These are phyloP conservation scores for Stagonosporopsis rhizophila DNA, from an alignment of 2,329 filamentous ascomycete genomes.

Conservation along the genomic window DNA sequence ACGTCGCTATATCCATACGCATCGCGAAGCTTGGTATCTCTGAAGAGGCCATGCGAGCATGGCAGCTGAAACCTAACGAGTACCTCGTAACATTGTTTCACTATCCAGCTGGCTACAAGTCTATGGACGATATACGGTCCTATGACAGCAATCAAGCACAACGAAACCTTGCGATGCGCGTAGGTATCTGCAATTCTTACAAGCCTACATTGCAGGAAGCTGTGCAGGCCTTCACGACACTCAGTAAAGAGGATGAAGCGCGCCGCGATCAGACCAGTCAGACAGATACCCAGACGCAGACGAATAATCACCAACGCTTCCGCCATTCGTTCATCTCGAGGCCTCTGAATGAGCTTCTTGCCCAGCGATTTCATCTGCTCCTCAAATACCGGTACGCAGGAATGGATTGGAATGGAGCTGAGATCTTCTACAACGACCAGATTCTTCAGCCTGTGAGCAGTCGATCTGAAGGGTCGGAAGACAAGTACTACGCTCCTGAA, in stretches of 20 bases:
- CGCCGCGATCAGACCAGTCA: constrained; percentile 31
- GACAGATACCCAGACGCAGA: constrained; percentile 24
- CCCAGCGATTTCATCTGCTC: constrained; percentile 68
- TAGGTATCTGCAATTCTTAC: constrained; percentile 74
- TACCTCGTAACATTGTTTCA: constrained; percentile 78
- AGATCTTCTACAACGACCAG: constrained; percentile 61
- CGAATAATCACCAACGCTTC: constrained; percentile 48
- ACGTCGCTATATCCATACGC: constrained; percentile 72
- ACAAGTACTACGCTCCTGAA: constrained; percentile 50
- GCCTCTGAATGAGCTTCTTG: constrained; percentile 73
- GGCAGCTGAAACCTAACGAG: constrained; percentile 71
- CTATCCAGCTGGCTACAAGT: constrained; percentile 68
- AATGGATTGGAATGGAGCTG: constrained; percentile 73
- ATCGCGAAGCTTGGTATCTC: constrained; percentile 75
- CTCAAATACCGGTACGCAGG: constrained; percentile 64
- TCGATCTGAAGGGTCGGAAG: constrained; percentile 43
- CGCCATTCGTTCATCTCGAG: constrained; percentile 72
- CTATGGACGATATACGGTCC: constrained; percentile 61
- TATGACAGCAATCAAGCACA: constrained; percentile 48
- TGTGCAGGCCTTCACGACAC: constrained; percentile 58
- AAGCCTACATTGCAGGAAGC: constrained; percentile 70
- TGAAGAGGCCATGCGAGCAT: constrained; percentile 76
- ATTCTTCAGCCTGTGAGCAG: constrained; percentile 42
- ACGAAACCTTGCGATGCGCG: constrained; percentile 63
- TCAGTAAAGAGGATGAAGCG: constrained; percentile 43